Conservation (phyloP, 108 stramenopile species). For the Mediolabrus comicus region DNA sequence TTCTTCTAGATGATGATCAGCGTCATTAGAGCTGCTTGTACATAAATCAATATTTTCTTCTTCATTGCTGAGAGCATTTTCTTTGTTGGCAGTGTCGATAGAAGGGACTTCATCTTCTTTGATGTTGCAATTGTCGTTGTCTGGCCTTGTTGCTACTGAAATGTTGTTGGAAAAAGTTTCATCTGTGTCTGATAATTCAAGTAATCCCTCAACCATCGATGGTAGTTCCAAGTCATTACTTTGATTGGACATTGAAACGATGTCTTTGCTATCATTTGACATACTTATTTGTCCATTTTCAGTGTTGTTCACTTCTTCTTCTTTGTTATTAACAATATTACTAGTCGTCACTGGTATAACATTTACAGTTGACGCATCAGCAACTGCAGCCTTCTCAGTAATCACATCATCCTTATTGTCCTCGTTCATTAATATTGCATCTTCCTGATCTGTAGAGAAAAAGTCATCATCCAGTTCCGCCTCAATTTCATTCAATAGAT, state of each 20-base stretch:
- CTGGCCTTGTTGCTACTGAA: background rate
- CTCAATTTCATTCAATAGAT: conserved; percentile 37
- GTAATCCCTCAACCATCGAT: background rate
- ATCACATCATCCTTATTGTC: background rate
- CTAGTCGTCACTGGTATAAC: background rate
- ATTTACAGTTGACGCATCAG: background rate
- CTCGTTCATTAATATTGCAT: background rate
- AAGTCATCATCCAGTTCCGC: conserved; percentile 21
- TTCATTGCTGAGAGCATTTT: background rate
- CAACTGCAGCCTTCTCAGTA: background rate
- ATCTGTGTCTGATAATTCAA: background rate
- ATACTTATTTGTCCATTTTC: background rate
- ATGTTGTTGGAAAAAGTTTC: background rate
- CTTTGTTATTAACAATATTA: background rate
- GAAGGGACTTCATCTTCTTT: background rate
- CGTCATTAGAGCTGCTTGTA: background rate
- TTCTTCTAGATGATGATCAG: no score
- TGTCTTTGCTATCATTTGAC: background rate
- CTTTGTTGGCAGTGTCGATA: background rate
- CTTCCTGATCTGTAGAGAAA: background rate
- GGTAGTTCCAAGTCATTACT: background rate
- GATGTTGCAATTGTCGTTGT: background rate
- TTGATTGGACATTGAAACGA: background rate
- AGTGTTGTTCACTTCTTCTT: background rate
- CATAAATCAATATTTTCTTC: background rate